phyloP scores from a whole-genome alignment of 352 stramenopile species.

The Phytophthora ramorum region DNA sequence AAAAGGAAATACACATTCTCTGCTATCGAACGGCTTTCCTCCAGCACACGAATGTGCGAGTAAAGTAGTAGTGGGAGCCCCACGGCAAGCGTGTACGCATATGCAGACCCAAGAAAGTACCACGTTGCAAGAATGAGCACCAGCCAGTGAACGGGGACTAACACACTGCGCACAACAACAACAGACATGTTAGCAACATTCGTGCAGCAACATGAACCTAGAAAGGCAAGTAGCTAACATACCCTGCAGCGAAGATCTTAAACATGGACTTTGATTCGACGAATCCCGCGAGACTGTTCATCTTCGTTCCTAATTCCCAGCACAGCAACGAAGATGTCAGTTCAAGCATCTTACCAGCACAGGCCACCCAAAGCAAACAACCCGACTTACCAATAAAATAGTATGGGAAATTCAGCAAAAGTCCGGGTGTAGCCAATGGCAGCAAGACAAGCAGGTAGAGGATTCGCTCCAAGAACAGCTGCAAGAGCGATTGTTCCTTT shows the following conservation, averaged over 20 bases:
- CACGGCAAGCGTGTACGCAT: slow-evolving; percentile 66
- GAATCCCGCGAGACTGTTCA: slow-evolving; percentile 73
- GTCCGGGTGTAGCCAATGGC: slow-evolving; percentile 64
- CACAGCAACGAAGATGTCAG: not conserved
- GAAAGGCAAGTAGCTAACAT: slow-evolving; percentile 22
- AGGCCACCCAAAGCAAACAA: not conserved
- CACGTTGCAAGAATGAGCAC: slow-evolving; percentile 64
- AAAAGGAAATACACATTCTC: slow-evolving; percentile 83
- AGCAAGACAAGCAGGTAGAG: slow-evolving; percentile 75
- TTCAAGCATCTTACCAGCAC: not conserved
- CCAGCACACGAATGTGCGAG: slow-evolving; percentile 79
- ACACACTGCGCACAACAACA: slow-evolving; percentile 42
- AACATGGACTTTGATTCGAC: slow-evolving; percentile 85
- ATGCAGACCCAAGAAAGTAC: slow-evolving; percentile 60
- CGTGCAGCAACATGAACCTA: not conserved
- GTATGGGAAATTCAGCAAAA: slow-evolving; percentile 81
- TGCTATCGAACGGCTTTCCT: slow-evolving; percentile 79
- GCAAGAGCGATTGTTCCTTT: slow-evolving; percentile 59
- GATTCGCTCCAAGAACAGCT: slow-evolving; percentile 72
- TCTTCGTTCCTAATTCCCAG: slow-evolving; percentile 52
- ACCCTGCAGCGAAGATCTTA: slow-evolving; percentile 78
- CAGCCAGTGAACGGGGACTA: slow-evolving; percentile 76
- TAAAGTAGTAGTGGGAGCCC: slow-evolving; percentile 72
- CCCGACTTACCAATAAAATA: slow-evolving; percentile 75
- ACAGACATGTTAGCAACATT: slow-evolving; percentile 10